A percentile compares a stretch with the other conserved stretches of the same genome.
Conservation (phyloP, 2,329 filamentous ascomycete species). For the Didymella arachidicola region DNA sequence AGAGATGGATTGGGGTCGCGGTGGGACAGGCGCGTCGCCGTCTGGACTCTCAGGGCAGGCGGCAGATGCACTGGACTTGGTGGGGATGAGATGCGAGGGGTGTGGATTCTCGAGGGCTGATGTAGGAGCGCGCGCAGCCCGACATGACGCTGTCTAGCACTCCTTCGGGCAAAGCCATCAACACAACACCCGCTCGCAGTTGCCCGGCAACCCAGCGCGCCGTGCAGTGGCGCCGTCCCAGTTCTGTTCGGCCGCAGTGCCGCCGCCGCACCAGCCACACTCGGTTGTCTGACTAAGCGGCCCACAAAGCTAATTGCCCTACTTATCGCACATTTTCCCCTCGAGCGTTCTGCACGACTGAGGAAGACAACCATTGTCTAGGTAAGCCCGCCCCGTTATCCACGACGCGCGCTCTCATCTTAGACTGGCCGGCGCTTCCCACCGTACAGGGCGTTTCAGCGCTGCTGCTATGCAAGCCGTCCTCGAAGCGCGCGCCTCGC, state of each 20-base stretch:
- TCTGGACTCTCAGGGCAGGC: conserved; percentile 16
- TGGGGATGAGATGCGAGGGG: conserved; percentile 33
- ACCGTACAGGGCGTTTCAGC: not conserved
- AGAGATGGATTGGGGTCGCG: conserved; percentile 17
- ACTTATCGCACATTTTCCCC: conserved; percentile 24
- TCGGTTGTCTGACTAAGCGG: conserved; percentile 29
- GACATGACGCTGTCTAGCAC: conserved; percentile 40
- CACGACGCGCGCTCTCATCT: not conserved
- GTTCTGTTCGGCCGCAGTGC: not conserved
- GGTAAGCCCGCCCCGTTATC: conserved; percentile 51
- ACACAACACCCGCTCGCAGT: conserved; percentile 34
- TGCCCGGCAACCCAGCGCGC: conserved; percentile 39
- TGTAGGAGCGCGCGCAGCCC: conserved; percentile 33
- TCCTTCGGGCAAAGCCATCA: conserved; percentile 33
- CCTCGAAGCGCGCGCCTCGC: conserved; percentile 1
- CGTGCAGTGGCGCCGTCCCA: conserved; percentile 3
- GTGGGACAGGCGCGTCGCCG: conserved; percentile 15
- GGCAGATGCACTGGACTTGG: conserved; percentile 32
- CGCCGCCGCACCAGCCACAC: conserved; percentile 20
- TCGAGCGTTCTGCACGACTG: conserved; percentile 58
- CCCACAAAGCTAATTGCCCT: conserved; percentile 32
- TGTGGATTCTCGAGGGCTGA: conserved; percentile 32
- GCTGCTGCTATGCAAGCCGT: not conserved
- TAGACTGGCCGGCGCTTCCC: not conserved
- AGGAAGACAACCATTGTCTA: conserved; percentile 69